Evolutionary conservation across 2,329 filamentous ascomycete genomes (phyloP), one percentile per base, ranked within the genome.

Genomic region (Leptographium flavum): DNA sequence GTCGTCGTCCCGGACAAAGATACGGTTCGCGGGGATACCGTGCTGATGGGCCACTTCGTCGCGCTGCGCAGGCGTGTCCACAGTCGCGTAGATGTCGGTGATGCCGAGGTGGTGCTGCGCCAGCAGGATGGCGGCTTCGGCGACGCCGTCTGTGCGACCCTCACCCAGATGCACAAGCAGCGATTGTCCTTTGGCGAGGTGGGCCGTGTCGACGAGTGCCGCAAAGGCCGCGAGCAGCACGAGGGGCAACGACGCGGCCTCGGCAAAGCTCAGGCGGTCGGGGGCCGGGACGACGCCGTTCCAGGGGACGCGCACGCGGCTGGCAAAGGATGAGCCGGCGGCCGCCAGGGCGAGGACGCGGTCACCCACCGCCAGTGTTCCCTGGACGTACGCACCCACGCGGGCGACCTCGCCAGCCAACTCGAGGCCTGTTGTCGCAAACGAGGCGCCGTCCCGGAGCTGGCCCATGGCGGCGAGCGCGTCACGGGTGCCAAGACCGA

Each of bases 181-280:
- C 5, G 50, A 59, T 45, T 69, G 61, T 4, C 62, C 63, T 0
- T 57, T 53, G 13, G 56, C 48, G 1, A 71, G 54, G 0, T 60
- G 55, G 1, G 60, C 67, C 7, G 65, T 45, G 19, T 66, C 53
- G 13, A 65, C 37, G 4, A 71, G 54, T 19, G 58, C 54, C 44
- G 65, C 60, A 50, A 65, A 63, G 1, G 66, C 66, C 0, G 67
- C 69, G 39, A 53, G 50, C 48, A 61, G 69, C 0, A 60, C 61
- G 3, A 68, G 49, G 0, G 67, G 65, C 4, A 70, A 50, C 0
- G 63, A 57, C 1, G 66, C 65, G 17, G 39, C 45, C 8, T 57
- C 63, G 21, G 61, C 55, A 42, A 62, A 62, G 1, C 17, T n/a
- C 19, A 37, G 17, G 19, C 35, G 14, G 58, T 60, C 58, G 2